phyloP scores from a whole-genome alignment of 2,329 filamentous ascomycete genomes.

The Talaromyces sp. region DNA sequence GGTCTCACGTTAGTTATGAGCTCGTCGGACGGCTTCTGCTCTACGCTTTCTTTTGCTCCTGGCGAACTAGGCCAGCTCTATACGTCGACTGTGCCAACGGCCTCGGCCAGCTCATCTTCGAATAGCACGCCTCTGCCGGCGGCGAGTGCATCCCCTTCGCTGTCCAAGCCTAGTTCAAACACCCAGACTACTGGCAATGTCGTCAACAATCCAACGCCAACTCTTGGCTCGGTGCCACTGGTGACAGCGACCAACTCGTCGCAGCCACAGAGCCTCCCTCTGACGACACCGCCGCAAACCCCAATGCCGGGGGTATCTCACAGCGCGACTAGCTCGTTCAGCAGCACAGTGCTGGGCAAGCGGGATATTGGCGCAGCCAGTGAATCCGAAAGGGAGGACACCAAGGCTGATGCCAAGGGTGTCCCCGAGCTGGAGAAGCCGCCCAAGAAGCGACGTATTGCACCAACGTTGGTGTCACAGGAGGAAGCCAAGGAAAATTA shows the following conservation, averaged over 20 bases:
- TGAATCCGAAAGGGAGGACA: constrained; percentile 44
- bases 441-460: constrained; percentile 66
- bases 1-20: constrained; percentile 81
- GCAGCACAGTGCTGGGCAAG: constrained; percentile 52
- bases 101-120: constrained; percentile 44
- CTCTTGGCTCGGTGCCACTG: constrained; percentile 70
- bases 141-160: constrained; percentile 61
- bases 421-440: constrained; percentile 33
- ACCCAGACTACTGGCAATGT: constrained; percentile 43
- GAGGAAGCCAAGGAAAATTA: background rate
- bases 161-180: constrained; percentile 54
- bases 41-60: constrained; percentile 74
- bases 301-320: constrained; percentile 54
- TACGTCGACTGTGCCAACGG: constrained; percentile 43
- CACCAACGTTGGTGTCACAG: constrained; percentile 57
- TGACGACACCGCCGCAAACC: constrained; percentile 88
- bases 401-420: constrained; percentile 20
- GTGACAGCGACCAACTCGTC: constrained; percentile 68
- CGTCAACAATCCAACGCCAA: constrained; percentile 73
- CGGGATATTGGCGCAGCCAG: constrained; percentile 39
- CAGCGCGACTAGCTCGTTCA: constrained; percentile 52
- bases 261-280: constrained; percentile 54
- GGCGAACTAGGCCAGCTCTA: constrained; percentile 84
- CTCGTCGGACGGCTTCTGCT: constrained; percentile 98
- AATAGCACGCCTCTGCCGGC: constrained; percentile 69